These are phyloP conservation scores for Xerocomellus chrysenteron DNA, from an alignment of 768 basidiomycete genomes.

Conservation along the genomic window DNA sequence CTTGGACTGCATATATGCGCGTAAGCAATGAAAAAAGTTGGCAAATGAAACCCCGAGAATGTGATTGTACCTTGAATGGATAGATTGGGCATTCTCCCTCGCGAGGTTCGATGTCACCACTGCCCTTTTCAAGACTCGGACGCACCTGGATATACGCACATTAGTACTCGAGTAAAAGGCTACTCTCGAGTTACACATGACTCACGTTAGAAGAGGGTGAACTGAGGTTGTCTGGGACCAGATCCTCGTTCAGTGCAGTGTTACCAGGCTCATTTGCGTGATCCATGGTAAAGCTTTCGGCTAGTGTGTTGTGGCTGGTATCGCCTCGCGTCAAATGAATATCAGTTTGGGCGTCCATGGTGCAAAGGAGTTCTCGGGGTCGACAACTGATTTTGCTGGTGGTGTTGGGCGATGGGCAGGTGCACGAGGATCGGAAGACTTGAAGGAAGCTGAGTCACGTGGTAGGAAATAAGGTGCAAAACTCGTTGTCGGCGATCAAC, in stretches of 20 bases:
- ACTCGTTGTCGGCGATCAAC: background rate
- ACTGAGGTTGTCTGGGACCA: background rate
- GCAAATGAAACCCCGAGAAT: background rate
- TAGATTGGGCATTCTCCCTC: background rate
- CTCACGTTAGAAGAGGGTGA: constrained; percentile 3
- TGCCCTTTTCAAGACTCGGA: background rate
- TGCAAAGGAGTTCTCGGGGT: background rate
- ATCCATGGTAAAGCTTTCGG: background rate
- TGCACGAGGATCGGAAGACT: background rate
- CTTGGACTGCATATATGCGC: constrained; percentile 24
- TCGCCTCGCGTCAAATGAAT: background rate
- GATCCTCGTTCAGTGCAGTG: background rate
- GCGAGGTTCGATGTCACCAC: background rate
- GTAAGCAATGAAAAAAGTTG: background rate
- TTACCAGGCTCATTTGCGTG: background rate
- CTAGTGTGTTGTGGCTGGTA: background rate
- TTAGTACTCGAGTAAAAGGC: background rate
- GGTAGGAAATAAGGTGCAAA: background rate
- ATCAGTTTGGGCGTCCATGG: constrained; percentile 10
- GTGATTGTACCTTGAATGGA: constrained; percentile 7
- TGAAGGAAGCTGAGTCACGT: constrained; percentile 13
- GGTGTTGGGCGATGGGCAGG: background rate
- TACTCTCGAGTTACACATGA: background rate
- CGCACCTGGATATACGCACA: constrained; percentile 16
- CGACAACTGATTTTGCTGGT: background rate